Base-by-base conservation (phyloP, 495 filamentous ascomycete species). In the Arthonia radiata region DNA sequence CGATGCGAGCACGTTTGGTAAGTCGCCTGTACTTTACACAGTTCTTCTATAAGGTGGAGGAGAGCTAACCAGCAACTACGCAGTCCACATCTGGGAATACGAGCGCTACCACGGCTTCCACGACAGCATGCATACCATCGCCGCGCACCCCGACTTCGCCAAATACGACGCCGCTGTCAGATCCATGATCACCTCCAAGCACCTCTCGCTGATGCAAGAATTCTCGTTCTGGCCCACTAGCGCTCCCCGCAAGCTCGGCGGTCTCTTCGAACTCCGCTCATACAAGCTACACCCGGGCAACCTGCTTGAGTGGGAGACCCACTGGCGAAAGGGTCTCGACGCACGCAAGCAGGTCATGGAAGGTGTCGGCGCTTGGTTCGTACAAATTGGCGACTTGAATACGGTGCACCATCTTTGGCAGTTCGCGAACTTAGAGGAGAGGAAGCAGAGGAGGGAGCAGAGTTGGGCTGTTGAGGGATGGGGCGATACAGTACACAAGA, bases 201-300 rank as follows among this genome's bases (percentile, higher is more conserved):
- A 71, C 37, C 72, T 66, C 7, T 93, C 86, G 0, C 60, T 97
- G 16, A 97, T 97, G 86, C 86, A 97, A 46, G 86, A 97, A 47
- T 97, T 97, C 53, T 89, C 77, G 27, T 97, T 97, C 64, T 97
- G 86, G 86, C 86, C 86, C 0, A 97, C 86, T 1, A 81, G 79
- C 0, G 61, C 86, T 0, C 86, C 86, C 0, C 80, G 86, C 18
- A 56, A 71, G 32, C 64, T 97, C 4, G 86, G 86, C 34, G 86
- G 86, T 13, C 49, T 97, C 17, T 97, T 97, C 43, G 86, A 97
- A 57, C 64, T 97, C 9, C 79, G 86, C 15, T 93, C 86, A 10
- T 97, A 97, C 56, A 94, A 83, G 4, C 59, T 97, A 6, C 77
- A 90, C 47, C 86, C 86, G 0, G 86, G 86, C 15, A 91, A 91